A percentile compares a stretch with the other conserved stretches of the same genome.
phyloP scores from a whole-genome alignment of 352 stramenopile species.

The Globisporangium viniferum region DNA sequence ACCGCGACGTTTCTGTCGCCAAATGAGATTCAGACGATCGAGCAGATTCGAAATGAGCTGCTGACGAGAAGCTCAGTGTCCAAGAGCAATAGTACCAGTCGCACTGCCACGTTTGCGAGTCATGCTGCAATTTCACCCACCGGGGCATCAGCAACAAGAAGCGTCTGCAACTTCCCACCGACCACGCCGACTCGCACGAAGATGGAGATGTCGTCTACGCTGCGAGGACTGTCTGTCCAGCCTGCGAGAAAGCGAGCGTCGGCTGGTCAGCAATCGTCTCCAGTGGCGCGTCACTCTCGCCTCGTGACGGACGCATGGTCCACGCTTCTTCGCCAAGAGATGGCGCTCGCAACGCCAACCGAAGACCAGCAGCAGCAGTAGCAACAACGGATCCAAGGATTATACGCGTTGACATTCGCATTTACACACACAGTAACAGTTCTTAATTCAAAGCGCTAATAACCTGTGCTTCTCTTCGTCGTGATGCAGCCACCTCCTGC shows the following conservation, averaged over 20 bases:
- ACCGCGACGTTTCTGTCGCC: conserved; percentile 24
- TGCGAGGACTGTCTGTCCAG: conserved; percentile 33
- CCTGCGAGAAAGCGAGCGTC: conserved; percentile 14
- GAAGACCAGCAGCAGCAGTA: background rate
- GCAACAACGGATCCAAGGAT: background rate
- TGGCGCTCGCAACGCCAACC: background rate
- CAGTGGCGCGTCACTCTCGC: conserved; percentile 11
- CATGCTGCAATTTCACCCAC: conserved; percentile 1
- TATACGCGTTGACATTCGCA: background rate
- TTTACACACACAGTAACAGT: background rate
- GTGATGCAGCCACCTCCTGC: background rate
- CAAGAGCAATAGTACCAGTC: conserved; percentile 18
- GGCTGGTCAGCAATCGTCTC: conserved; percentile 7
- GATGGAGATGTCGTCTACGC: conserved; percentile 19
- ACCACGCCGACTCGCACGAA: conserved; percentile 5
- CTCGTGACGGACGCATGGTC: conserved; percentile 34
- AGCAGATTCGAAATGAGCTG: conserved; percentile 43
- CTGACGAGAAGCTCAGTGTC: conserved; percentile 21
- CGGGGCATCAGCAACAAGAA: background rate
- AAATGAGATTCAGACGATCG: conserved; percentile 38
- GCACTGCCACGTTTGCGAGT: conserved; percentile 11
- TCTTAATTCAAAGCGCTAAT: no score
- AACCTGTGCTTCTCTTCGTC: background rate
- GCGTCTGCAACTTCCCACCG: conserved; percentile 5
- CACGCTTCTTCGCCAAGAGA: conserved; percentile 32